A percentile compares a stretch with the other conserved stretches of the same genome.
phyloP scores from a whole-genome alignment of 768 basidiomycete species.

The Kwoniella sp. region DNA sequence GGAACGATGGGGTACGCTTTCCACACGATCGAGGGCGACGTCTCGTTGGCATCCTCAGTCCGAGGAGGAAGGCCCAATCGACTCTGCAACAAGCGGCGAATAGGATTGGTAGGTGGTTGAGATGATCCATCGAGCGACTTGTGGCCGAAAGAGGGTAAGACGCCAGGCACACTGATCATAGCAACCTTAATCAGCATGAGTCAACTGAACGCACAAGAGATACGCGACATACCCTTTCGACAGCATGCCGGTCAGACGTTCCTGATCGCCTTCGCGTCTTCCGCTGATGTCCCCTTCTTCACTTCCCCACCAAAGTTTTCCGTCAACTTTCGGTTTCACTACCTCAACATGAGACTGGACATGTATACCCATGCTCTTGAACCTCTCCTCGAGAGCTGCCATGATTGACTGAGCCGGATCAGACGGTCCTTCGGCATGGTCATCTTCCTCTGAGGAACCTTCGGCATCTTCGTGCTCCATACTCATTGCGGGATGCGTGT shows the following conservation, averaged over 20 bases:
- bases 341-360: constrained; percentile 25
- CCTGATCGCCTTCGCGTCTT: constrained; percentile 23
- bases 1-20: constrained; percentile 28
- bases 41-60: neutral
- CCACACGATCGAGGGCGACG: constrained; percentile 9
- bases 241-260: constrained; percentile 20
- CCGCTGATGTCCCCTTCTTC: constrained; percentile 33
- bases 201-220: no score
- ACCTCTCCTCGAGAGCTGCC: constrained; percentile 25
- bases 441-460: constrained; percentile 13
- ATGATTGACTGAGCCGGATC: constrained; percentile 21
- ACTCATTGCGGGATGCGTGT: constrained; percentile 50
- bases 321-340: constrained; percentile 22
- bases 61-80: constrained; percentile 4
- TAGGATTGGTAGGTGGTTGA: constrained; percentile 19
- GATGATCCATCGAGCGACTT: neutral
- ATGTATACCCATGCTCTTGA: constrained; percentile 27
- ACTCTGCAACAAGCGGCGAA: constrained; percentile 18
- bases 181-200: neutral
- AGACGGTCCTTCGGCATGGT: constrained; percentile 4
- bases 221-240: constrained; percentile 5
- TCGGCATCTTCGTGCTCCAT: constrained; percentile 8
- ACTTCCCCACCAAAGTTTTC: constrained; percentile 37
- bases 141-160: constrained; percentile 27
- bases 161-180: constrained; percentile 7